Conservation (phyloP, 176 grass and related monocot genomes). For the Musa beccarii region DNA sequence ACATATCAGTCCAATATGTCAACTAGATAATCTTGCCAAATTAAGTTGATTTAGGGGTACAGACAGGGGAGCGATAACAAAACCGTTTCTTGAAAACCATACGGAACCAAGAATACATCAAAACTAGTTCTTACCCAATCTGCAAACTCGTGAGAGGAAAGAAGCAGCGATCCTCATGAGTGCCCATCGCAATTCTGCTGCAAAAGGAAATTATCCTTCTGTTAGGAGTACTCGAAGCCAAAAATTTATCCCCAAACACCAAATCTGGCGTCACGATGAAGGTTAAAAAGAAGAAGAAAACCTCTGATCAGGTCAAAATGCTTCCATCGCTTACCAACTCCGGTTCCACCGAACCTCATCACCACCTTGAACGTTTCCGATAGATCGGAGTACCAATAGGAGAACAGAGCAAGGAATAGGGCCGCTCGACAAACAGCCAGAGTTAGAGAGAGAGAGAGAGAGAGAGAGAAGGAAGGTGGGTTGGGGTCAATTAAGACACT, state of each 20-base stretch:
- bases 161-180: constrained; percentile 46
- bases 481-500: not conserved
- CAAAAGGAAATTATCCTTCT: constrained; percentile 1
- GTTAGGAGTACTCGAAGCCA: not conserved
- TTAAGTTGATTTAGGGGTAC: not conserved
- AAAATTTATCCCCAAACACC: constrained; percentile 15
- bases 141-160: constrained; percentile 85
- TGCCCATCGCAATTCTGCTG: constrained; percentile 30
- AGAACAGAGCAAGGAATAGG: not conserved
- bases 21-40: too few species aligned
- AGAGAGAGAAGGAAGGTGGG: not conserved
- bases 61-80: not conserved
- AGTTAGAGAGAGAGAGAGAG: not conserved
- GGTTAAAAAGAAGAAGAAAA: not conserved
- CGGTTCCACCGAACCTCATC: not conserved
- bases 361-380: not conserved
- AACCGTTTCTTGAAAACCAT: not conserved
- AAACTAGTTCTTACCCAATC: constrained; percentile 44
- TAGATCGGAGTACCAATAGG: not conserved
- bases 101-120: not conserved
- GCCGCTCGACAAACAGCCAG: not conserved
- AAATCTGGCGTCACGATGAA: not conserved
- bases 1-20: too few species aligned
- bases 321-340: constrained; percentile 16
- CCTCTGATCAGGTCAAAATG: constrained; percentile 38